Base-by-base conservation (phyloP, 1,284 basidiomycete species). In the Trichosporon sp. region DNA sequence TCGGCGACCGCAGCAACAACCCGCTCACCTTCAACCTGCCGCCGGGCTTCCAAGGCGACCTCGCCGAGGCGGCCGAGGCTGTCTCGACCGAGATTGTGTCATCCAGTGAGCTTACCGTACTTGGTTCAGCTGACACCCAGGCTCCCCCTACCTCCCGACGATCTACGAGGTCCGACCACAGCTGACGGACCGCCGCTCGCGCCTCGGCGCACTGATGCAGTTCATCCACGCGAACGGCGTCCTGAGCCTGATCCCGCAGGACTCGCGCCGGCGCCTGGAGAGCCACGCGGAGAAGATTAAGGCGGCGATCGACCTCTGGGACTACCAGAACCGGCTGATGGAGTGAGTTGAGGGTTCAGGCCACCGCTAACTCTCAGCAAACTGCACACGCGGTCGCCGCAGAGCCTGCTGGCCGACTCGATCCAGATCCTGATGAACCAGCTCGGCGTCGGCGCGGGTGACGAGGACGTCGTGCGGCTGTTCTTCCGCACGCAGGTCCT, bases 201-300 rank as follows among this genome's bases (percentile, higher is more conserved):
- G 92, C 53, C 85, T 97, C 18, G 88, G 88, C 65, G 91, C 91
- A 84, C 86, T 99, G 9, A 92, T 97, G 75, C 86, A 86, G 21
- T 97, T 95, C 80, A 91, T 99, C 73, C 92, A 92, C 65, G 88
- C 90, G 68, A 96, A 96, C 79, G 89, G 87, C 0, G 89, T 89
- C 2, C 84, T 95, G 31, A 85, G 85, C 29, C 92, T 91, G 85
- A 92, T 98, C 78, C 90, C 94, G 1, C 91, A 92, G 83, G 83
- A 86, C 42, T 89, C 89, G 67, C 88, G 93, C 35, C 89, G 95
- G 74, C 86, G 86, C 42, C 85, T 99, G 47, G 90, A 89, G 29
- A 87, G 87, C n/a, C 91, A 98, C 78, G 92, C 93, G 1, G 95
- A 98, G 83, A 92, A 93, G 75, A 84, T 98, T 13, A 90, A 90